Conservation (phyloP, 164 flowering plant species). For the Vitis labrusca region DNA sequence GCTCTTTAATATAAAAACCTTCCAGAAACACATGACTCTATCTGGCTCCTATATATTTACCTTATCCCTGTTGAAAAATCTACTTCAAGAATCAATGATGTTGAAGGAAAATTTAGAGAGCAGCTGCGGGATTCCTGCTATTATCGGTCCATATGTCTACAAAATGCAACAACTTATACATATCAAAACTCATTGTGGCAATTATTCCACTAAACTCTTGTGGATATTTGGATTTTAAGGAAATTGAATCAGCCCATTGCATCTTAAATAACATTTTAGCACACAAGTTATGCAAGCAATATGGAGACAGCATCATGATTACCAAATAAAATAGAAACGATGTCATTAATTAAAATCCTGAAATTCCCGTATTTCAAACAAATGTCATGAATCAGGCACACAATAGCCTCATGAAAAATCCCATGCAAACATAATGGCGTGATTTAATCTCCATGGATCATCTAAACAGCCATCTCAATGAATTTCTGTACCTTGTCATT, state of each 20-base stretch:
- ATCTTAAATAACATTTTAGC: background rate
- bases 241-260: background rate
- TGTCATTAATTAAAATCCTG: too few relatives aligned
- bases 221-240: background rate
- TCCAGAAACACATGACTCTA: background rate
- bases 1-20: background rate
- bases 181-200: background rate
- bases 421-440: background rate
- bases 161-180: conserved; percentile 10
- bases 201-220: background rate
- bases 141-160: conserved; percentile 74
- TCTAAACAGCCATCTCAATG: background rate
- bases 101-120: conserved; percentile 71
- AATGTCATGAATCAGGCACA: too few relatives aligned
- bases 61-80: background rate
- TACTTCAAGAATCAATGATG: conserved; percentile 27
- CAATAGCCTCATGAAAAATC: background rate
- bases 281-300: background rate
- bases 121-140: conserved; percentile 72
- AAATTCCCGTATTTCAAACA: too few relatives aligned
- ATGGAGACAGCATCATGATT: background rate
- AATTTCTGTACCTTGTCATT: conserved; percentile 51
- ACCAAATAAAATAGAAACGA: too few relatives aligned
- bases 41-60: background rate
- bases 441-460: background rate